Evolutionary conservation across 805 yeast species (phyloP), one percentile per base, ranked within the genome.

Genomic region (Saccharomycopsis fermentans): DNA sequence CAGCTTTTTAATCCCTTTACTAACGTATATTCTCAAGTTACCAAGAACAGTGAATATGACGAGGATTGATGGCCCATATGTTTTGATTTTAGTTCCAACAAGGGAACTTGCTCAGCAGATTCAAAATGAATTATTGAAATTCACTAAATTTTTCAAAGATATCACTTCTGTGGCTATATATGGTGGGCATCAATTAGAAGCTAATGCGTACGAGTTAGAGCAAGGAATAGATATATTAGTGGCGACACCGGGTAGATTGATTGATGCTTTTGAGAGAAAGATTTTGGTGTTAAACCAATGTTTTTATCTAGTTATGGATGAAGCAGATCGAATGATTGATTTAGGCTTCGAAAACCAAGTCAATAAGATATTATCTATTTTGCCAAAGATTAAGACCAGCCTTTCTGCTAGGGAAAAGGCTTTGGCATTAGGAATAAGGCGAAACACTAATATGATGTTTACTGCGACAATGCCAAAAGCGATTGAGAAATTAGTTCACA

Each of bases 321-420:
- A 92, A 71, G 96, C 97, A 1, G 99, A 92, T 70, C 77, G 91
- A 64, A 92, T 92, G 98, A 83, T 92, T 50, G 96, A 90, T 69
- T 79, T 92, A 81, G 97, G 97, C 3, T 92, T 92, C 69, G 96
- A 90, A 68, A 86, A 81, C 36, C 90, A 90, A 66, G 80, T 92
- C 53, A 79, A 77, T 24, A 75, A 77, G 48, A 81, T 92, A 16
- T 69, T 87, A 55, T 74, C 73, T 3, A 73, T 73, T 39, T 73
- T 88, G n/a, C 86, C 89, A 0, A 64, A 67, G 6, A 55, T 66
- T 6, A 60, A 67, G 19, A 21, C 32, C 16, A 43, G 29, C 12
- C 3, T 43, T 11, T 24, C 50, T 21, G 50, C 50, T 2, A 43
- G 50, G n/a, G 50, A 43, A 43, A 65, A 63, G 12, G 62, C 62